phyloP scores from a whole-genome alignment of 2,329 filamentous ascomycete species.

The Colletotrichum eleusines region DNA sequence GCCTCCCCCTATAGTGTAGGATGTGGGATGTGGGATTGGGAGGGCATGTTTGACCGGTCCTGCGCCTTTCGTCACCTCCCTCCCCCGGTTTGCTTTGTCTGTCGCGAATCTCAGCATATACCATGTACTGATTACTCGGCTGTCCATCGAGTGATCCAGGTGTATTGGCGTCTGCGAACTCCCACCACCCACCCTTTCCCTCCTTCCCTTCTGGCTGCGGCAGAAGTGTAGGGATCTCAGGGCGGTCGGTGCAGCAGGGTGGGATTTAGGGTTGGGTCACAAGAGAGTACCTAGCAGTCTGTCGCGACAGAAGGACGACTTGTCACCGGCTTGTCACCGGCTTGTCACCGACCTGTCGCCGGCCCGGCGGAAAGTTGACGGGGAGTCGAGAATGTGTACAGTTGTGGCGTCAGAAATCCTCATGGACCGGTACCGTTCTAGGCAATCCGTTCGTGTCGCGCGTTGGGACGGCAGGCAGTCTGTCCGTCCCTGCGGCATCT shows the following conservation, averaged over 20 bases:
- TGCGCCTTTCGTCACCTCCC: neutral
- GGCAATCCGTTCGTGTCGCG: slow-evolving; percentile 31
- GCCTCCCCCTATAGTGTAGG: neutral
- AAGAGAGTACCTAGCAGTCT: neutral
- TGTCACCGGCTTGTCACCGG: slow-evolving; percentile 30
- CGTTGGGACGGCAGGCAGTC: slow-evolving; percentile 37
- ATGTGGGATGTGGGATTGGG: neutral
- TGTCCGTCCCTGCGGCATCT: neutral
- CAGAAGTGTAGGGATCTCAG: slow-evolving; percentile 19
- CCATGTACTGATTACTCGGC: neutral
- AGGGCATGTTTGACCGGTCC: slow-evolving; percentile 10
- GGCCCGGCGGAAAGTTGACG: slow-evolving; percentile 22
- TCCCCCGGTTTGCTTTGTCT: neutral
- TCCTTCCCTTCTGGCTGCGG: neutral
- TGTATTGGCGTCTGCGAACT: too few species aligned
- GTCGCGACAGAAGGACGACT: slow-evolving; percentile 19
- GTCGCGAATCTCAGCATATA: neutral
- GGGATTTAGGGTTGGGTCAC: slow-evolving; percentile 13
- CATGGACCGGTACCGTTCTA: slow-evolving; percentile 15
- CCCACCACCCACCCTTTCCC: too few species aligned
- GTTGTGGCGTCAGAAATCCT: slow-evolving; percentile 35
- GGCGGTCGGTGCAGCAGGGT: neutral
- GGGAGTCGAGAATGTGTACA: slow-evolving; percentile 18
- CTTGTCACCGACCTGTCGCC: slow-evolving; percentile 32
- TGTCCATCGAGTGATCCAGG: too few species aligned